These are phyloP conservation scores for Glaciozyma antarctica DNA, from an alignment of 768 basidiomycete genomes.

Conservation along the genomic window DNA sequence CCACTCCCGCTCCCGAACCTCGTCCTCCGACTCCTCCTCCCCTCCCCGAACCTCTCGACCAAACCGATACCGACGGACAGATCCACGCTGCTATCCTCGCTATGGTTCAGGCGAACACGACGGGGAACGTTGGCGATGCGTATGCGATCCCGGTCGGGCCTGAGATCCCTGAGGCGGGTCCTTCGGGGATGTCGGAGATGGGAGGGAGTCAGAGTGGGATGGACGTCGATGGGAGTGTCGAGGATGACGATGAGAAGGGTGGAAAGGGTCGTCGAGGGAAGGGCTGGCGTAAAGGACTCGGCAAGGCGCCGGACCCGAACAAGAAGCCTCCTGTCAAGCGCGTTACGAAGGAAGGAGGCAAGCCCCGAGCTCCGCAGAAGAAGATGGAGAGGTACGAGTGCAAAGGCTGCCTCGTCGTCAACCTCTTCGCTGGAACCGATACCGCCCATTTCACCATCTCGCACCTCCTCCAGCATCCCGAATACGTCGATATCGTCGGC, in stretches of 20 bases:
- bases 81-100: no score
- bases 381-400: conserved; percentile 11
- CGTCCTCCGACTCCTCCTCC: no score
- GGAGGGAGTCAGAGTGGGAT: no score
- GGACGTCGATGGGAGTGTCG: background rate
- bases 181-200: no score
- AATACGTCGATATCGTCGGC: conserved; percentile 9
- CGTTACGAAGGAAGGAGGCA: background rate
- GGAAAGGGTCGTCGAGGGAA: background rate
- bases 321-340: background rate
- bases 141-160: no score
- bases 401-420: conserved; percentile 2
- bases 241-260: background rate
- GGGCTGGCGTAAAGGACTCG: background rate
- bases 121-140: no score
- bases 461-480: background rate
- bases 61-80: no score
- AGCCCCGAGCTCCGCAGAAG: background rate
- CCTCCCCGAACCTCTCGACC: no score
- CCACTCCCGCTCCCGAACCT: background rate
- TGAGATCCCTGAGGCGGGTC: no score
- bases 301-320: background rate
- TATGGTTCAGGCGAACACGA: no score
- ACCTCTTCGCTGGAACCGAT: background rate
- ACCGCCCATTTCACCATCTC: background rate